Conservation (phyloP, 495 filamentous ascomycete genomes). For the Pyrenopolyporus hunteri region DNA sequence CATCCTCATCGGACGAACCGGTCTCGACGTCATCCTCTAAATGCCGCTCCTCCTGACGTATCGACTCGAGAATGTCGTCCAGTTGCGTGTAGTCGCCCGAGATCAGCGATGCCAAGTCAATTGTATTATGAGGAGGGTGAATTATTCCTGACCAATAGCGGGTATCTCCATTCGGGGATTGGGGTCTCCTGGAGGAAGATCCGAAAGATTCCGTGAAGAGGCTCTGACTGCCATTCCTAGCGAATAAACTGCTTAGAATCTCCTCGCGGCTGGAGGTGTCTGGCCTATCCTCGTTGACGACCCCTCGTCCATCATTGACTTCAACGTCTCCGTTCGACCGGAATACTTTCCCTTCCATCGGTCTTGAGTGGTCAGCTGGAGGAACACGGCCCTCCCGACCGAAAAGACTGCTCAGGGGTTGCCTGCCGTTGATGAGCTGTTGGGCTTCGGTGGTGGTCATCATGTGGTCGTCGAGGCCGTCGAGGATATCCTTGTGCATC, state of each 20-base stretch:
- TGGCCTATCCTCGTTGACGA: slow-evolving; percentile 48
- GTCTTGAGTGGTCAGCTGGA: slow-evolving; percentile 60
- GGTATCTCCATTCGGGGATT: slow-evolving; percentile 36
- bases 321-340: slow-evolving; percentile 66
- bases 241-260: slow-evolving; percentile 50
- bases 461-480: slow-evolving; percentile 79
- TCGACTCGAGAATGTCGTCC: slow-evolving; percentile 40
- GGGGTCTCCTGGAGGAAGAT: slow-evolving; percentile 36
- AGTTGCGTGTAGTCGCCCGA: slow-evolving; percentile 41
- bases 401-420: slow-evolving; percentile 79
- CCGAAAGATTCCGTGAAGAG: slow-evolving; percentile 46
- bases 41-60: slow-evolving; percentile 29
- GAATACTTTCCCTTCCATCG: slow-evolving; percentile 67
- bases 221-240: slow-evolving; percentile 40
- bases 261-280: slow-evolving; percentile 51
- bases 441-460: slow-evolving; percentile 73
- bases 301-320: slow-evolving; percentile 56
- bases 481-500: slow-evolving; percentile 82
- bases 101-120: slow-evolving; percentile 48
- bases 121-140: slow-evolving; percentile 48
- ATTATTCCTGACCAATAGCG: slow-evolving; percentile 51
- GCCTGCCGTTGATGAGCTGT: slow-evolving; percentile 73
- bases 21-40: slow-evolving; percentile 32
- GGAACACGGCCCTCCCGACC: slow-evolving; percentile 67
- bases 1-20: slow-evolving; percentile 37